Conservation (phyloP, 2,329 filamentous ascomycete genomes). For the Exophiala sp. region DNA sequence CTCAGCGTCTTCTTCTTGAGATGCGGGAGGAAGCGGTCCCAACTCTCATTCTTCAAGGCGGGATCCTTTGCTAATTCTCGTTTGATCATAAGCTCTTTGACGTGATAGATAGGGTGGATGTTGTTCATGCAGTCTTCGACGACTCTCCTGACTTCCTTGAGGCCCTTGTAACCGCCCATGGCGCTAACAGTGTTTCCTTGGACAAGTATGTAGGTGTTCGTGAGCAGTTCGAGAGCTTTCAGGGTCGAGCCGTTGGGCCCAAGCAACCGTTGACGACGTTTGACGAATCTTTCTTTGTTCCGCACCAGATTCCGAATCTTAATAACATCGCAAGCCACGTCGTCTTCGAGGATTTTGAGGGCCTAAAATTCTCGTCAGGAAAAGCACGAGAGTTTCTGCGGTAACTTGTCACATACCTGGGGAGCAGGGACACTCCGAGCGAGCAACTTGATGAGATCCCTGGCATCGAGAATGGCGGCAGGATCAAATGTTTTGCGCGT, state of each 20-base stretch:
- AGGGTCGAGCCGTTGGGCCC: constrained; percentile 87
- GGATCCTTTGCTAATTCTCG: constrained; percentile 86
- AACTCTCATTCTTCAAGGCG: constrained; percentile 77
- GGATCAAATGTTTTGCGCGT: constrained; percentile 89
- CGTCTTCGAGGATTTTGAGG: constrained; percentile 89
- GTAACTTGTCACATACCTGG: background rate
- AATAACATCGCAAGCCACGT: constrained; percentile 86
- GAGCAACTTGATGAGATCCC: constrained; percentile 89
- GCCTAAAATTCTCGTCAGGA: constrained; percentile 41
- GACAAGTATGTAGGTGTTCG: constrained; percentile 85
- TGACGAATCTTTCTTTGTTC: constrained; percentile 94
- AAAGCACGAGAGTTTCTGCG: background rate
- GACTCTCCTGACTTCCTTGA: constrained; percentile 85
- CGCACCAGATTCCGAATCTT: constrained; percentile 86
- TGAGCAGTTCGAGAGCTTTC: constrained; percentile 89
- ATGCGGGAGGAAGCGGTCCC: constrained; percentile 93
- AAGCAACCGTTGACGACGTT: constrained; percentile 84
- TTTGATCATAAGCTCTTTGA: constrained; percentile 95
- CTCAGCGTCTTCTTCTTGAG: constrained; percentile 91
- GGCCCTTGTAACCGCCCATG: constrained; percentile 86
- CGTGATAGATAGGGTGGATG: constrained; percentile 82
- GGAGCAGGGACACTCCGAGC: constrained; percentile 86
- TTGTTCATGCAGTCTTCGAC: constrained; percentile 97
- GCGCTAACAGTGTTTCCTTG: constrained; percentile 91
- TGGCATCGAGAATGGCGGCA: constrained; percentile 83